Base-by-base conservation (phyloP, 78 protist species). In the Tieghemostelium lacteum region DNA sequence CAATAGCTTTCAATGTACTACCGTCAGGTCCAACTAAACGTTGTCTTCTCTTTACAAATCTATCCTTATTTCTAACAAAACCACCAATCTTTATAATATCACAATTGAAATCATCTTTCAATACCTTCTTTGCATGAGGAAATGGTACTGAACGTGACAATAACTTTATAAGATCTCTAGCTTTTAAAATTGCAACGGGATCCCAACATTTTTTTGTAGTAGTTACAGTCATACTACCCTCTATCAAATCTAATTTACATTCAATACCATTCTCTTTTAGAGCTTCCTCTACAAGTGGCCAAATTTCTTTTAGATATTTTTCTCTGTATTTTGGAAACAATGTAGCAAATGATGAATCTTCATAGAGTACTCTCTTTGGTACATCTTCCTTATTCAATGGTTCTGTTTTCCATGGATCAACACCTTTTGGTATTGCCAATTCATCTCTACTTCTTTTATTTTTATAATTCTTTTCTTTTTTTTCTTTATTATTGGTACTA, bases 11-110 rank as follows among this genome's bases (percentile, higher is more conserved):
- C 34, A 98, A 94, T 0, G 99, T 99, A 20, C 95, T 33, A 3
- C 99, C 99, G 64, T 98, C 87, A 28, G 99, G 99, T 17, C 99
- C 99, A 31, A 99, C 64, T 33, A 99, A 94, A 8, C 99, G 94
- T 64, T 99, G 99, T 17, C 99, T 71, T 34, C 99, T 73, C 95
- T 97, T 97, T 63, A 97, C 87, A 64, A 98, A 99, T 22, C 98
- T 94, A 67, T 97, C 99, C 75, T 92, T 88, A 74, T 95, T 96
- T 77, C 85, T 52, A 64, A 87, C 95, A 29, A 94, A 57, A 28
- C 67, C 55, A 2, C 96, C 85, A 73, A 98, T 97, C 78, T 98
- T 96, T 74, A 98, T 96, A 88, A 98, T 88, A 65, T 98, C 99
- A 73, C 98, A 93, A n/a, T 39, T 54, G 19, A 96, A 66, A 19